Base-by-base conservation (phyloP, 305 asterid species). In the Rubia balearica region DNA sequence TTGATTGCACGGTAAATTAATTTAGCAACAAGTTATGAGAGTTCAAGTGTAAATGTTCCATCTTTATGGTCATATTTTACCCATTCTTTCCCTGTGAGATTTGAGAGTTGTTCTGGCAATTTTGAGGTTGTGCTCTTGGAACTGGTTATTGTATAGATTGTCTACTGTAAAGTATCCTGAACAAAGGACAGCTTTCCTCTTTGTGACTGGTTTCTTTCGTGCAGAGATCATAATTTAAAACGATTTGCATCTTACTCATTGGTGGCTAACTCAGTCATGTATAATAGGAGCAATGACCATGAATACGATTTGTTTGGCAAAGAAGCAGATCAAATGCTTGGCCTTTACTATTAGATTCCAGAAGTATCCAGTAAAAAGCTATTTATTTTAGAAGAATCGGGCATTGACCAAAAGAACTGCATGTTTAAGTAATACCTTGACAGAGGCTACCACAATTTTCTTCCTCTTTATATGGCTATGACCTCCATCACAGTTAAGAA, bases 111-210 rank as follows among this genome's bases (percentile, higher is more conserved):
- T 36, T 68, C 36, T 51, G 36, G 57, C 12, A 53, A 49, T 68
- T 68, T 68, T 68, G 72, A 36, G n/a, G 51, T n/a, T 33, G 51
- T 46, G 72, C 11, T 53, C 38, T 68, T 53, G 49, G 36, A 51
- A 45, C 10, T 53, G 63, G 36, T 36, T 53, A n/a, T 68, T 53
- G 72, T 68, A 68, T 51, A 68, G 63, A 68, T 36, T 53, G 38
- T 33, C 8, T 51, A 51, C 19, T 30, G 38, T 68, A 30, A 13
- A 11, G 24, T 11, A 36, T 68, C 33, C 38, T 33, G 21, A 49
- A 33, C 46, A 68, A 45, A 68, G 61, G 33, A 51, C 5, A 30
- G 60, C 59, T 22, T 48, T 67, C 51, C 51, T 48, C n/a, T 12
- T 53, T 16, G 12, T 33, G 17, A 30, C 27, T 27, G 48, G 49